Evolutionary conservation across 768 basidiomycete species (phyloP), one percentile per base, ranked within the genome.

Genomic region (Leccinum broughii): DNA sequence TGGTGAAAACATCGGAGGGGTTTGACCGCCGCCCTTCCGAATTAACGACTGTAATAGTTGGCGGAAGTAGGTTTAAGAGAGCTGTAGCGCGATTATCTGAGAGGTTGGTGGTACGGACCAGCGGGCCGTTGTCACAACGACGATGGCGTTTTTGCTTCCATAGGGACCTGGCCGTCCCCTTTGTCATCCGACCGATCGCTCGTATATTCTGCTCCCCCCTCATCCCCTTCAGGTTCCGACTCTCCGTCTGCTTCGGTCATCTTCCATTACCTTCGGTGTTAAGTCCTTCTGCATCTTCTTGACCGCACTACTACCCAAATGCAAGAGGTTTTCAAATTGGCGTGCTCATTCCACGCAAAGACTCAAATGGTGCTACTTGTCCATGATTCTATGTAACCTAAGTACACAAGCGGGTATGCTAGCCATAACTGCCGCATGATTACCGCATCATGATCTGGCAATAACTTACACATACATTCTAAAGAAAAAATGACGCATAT

Each of bases 351-450:
- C 44, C 44, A 46, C n/a, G n/a, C 44, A 46, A 46, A 20, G 44
- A 20, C 17, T 9, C n/a, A 11, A 20, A 20, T 93, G 17, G 41
- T 44, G 15, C n/a, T 17, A 17, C 17, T 0, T n/a, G 15, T 13
- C 15, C 41, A n/a, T 41, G n/a, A n/a, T 41, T n/a, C 4, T n/a
- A 32, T 32, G 32, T 11, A 11, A 32, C 8, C 26, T 32, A 35
- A 35, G 11, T 35, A 44, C 41, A 20, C 41, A 44, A 20, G n/a
- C n/a, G n/a, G 41, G 41, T 44, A 46, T 11, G 15, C 6, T 39
- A 39, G n/a, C 44, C 9, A 46, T 46, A 20, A 9, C 20, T 44
- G 17, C 41, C 41, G 15, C 44, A 15, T 46, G 11, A 46, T 11
- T 8, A 13, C 10, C 20, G 44, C 11, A 22, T 22, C 44, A 46